Evolutionary conservation across 1,139 yeast species (phyloP).

Genomic region (Yamadazyma atlantica): DNA sequence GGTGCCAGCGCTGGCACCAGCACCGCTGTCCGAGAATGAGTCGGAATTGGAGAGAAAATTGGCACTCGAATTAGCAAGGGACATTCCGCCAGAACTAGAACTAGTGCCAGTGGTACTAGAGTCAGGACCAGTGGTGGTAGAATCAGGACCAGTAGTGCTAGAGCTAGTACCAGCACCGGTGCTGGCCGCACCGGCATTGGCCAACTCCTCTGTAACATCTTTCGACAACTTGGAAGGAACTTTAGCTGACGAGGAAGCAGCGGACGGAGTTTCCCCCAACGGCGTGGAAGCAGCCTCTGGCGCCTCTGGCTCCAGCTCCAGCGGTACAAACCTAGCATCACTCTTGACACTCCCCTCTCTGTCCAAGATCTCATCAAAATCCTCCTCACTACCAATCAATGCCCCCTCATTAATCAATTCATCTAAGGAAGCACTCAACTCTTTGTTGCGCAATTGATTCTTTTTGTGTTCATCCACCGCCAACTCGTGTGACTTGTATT

Average conservation of each 20-base stretch:
- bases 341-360: conserved; percentile 51
- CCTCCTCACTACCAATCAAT: conserved; percentile 55
- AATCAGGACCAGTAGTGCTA: no score
- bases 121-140: no score
- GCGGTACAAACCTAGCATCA: conserved; percentile 32
- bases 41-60: conserved; percentile 4
- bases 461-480: conserved; percentile 13
- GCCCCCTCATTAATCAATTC: conserved; percentile 64
- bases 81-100: no score
- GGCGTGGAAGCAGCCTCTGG: conserved; percentile 2
- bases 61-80: conserved; percentile 2
- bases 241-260: no score
- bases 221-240: no score
- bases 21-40: conserved; percentile 8
- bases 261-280: no score
- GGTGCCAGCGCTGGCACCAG: no score
- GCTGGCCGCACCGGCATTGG: no score
- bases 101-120: no score
- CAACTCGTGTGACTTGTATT: conserved; percentile 20
- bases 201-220: no score
- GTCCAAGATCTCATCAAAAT: conserved; percentile 52
- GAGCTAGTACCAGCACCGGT: no score
- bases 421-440: conserved; percentile 49
- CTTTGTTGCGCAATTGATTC: conserved; percentile 14
- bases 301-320: conserved; percentile 1